These are phyloP conservation scores for Gomphus bonarii DNA, from an alignment of 1,284 basidiomycete genomes.

Conservation along the genomic window DNA sequence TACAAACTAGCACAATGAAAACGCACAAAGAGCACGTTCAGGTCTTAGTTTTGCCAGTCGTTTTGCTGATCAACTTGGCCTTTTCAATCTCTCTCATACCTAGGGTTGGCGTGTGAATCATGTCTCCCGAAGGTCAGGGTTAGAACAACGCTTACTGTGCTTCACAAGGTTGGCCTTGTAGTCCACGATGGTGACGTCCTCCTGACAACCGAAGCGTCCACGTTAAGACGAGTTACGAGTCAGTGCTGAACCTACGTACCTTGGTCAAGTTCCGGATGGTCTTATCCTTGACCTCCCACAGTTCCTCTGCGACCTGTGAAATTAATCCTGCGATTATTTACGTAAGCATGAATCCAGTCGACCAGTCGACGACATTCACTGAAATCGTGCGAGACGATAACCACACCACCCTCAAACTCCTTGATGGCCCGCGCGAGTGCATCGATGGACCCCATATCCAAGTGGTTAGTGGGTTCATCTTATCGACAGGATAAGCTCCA, in stretches of 20 bases:
- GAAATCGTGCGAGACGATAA: conserved; percentile 97
- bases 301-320: conserved; percentile 91
- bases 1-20: too few relatives aligned
- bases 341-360: background rate
- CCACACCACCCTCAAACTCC: conserved; percentile 94
- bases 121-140: background rate
- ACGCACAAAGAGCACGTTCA: background rate
- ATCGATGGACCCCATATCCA: conserved; percentile 95
- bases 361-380: conserved; percentile 36
- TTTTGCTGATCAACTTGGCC: conserved; percentile 85
- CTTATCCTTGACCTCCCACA: conserved; percentile 96
- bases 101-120: conserved; percentile 21
- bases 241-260: background rate
- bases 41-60: conserved; percentile 49
- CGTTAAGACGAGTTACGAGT: conserved; percentile 13
- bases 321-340: conserved; percentile 54
- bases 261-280: conserved; percentile 90
- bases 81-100: conserved; percentile 77
- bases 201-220: conserved; percentile 18
- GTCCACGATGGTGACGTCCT: conserved; percentile 82
- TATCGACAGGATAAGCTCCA: conserved; percentile 5
- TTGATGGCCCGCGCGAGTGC: conserved; percentile 92
- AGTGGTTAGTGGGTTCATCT: conserved; percentile 89
- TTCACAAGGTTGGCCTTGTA: conserved; percentile 79
- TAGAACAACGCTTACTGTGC: conserved; percentile 39